phyloP scores from a whole-genome alignment of 148 eudicot species.

The Silene uniflora region DNA sequence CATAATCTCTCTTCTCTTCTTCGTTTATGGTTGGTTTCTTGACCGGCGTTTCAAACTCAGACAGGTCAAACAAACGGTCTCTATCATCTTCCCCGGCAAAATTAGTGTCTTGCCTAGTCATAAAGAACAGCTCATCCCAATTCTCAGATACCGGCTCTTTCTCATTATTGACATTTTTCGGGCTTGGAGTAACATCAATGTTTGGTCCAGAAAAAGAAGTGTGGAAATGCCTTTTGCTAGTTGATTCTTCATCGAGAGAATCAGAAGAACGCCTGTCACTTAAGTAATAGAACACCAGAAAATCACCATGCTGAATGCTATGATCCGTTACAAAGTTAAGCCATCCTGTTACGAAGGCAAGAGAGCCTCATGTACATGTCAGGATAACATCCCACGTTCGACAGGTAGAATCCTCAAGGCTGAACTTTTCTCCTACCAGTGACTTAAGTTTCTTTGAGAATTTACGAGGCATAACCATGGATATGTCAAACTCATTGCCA shows the following conservation, averaged over 20 bases:
- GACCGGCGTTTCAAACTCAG: slow-evolving; percentile 40
- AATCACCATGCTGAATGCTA: slow-evolving; percentile 42
- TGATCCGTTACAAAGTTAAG: slow-evolving; percentile 40
- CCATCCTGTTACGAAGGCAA: slow-evolving; percentile 63
- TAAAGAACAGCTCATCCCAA: slow-evolving; percentile 34
- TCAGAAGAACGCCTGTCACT: slow-evolving; percentile 24
- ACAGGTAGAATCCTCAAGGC: slow-evolving; percentile 47
- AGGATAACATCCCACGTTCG: slow-evolving; percentile 39
- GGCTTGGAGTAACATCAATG: slow-evolving; percentile 15
- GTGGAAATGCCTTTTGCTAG: slow-evolving; percentile 9
- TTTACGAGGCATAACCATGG: slow-evolving; percentile 51
- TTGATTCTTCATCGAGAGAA: slow-evolving; percentile 10
- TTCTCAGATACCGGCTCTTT: slow-evolving; percentile 11
- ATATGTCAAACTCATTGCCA: slow-evolving; percentile 26
- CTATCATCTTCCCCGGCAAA: slow-evolving; percentile 22
- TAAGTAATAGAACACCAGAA: slow-evolving; percentile 39
- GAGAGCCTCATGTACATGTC: slow-evolving; percentile 25
- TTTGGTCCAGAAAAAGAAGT: slow-evolving; percentile 21
- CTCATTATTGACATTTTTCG: neutral
- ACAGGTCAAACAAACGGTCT: slow-evolving; percentile 37
- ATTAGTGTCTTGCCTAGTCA: slow-evolving; percentile 32
- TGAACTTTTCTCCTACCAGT: slow-evolving; percentile 26
- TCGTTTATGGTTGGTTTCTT: slow-evolving; percentile 11
- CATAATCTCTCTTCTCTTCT: slow-evolving; percentile 19
- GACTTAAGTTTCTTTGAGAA: slow-evolving; percentile 28